A percentile compares a stretch with the other conserved stretches of the same genome.
phyloP scores from a whole-genome alignment of 305 asterid species.

The Fraxinus sp. region DNA sequence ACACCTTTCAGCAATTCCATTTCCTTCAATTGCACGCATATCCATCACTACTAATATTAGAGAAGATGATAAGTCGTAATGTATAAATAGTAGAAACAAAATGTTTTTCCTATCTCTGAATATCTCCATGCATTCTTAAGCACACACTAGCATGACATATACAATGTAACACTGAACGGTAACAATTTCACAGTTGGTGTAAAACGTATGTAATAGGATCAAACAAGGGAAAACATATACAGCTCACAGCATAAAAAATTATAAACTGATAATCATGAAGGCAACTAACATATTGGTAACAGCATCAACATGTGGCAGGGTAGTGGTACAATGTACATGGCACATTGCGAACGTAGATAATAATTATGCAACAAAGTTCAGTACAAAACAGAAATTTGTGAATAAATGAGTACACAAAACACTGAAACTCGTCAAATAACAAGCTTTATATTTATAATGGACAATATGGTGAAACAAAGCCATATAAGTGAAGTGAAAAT shows the following conservation, averaged over 20 bases:
- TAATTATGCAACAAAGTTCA: background rate
- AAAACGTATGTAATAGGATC: background rate
- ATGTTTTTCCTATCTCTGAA: background rate
- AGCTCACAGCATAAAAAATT: background rate
- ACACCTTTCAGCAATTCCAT: conserved; percentile 21
- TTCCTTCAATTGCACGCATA: conserved; percentile 44
- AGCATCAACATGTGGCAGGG: background rate
- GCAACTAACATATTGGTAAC: background rate
- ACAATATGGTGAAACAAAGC: background rate
- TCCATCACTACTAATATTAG: conserved; percentile 40
- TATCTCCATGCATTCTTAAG: background rate
- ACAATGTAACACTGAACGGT: background rate
- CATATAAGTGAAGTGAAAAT: background rate
- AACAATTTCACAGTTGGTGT: background rate
- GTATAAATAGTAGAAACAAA: background rate
- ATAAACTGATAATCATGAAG: background rate
- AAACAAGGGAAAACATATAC: background rate
- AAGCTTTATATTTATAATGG: background rate
- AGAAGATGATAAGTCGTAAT: conserved; percentile 13
- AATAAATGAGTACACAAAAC: background rate
- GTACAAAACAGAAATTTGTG: background rate
- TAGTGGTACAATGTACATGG: background rate
- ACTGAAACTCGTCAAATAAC: background rate
- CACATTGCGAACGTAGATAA: background rate
- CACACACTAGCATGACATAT: background rate